Percentiles rank a stretch among this genome's conserved stretches.
Evolutionary conservation across 2,329 filamentous ascomycete species (phyloP).

Genomic region (Penicillium hesseltinei): DNA sequence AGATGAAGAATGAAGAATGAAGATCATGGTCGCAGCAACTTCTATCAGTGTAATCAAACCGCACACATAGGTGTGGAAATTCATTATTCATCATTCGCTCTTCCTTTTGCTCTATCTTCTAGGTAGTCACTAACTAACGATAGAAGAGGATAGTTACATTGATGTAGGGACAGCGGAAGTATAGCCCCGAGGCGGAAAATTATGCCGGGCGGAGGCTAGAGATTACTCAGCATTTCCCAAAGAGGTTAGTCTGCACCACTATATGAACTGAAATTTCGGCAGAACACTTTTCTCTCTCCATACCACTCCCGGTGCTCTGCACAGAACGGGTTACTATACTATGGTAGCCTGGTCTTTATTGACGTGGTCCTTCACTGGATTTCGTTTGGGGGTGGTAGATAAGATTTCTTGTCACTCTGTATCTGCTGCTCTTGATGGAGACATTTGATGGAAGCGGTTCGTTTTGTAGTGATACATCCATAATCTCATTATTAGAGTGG

Average conservation of each 20-base stretch:
- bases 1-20: background rate
- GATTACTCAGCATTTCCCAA: conserved; percentile 14
- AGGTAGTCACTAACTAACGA: background rate
- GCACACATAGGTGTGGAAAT: background rate
- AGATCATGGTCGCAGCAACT: background rate
- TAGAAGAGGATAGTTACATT: background rate
- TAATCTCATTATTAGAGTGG: conserved; percentile 19
- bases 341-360: conserved; percentile 33
- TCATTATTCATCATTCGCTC: background rate
- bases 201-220: background rate
- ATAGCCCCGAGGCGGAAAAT: background rate
- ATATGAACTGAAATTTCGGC: conserved; percentile 7
- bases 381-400: conserved; percentile 61
- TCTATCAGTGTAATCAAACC: background rate
- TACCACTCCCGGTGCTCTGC: conserved; percentile 44
- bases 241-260: conserved; percentile 17
- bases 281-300: conserved; percentile 22
- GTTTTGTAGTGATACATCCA: conserved; percentile 70
- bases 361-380: conserved; percentile 39
- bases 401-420: conserved; percentile 63
- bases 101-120: background rate
- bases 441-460: conserved; percentile 75
- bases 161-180: background rate
- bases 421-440: conserved; percentile 80
- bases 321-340: conserved; percentile 36